phyloP scores from a whole-genome alignment of 495 filamentous ascomycete species.

The Poronia punctata region DNA sequence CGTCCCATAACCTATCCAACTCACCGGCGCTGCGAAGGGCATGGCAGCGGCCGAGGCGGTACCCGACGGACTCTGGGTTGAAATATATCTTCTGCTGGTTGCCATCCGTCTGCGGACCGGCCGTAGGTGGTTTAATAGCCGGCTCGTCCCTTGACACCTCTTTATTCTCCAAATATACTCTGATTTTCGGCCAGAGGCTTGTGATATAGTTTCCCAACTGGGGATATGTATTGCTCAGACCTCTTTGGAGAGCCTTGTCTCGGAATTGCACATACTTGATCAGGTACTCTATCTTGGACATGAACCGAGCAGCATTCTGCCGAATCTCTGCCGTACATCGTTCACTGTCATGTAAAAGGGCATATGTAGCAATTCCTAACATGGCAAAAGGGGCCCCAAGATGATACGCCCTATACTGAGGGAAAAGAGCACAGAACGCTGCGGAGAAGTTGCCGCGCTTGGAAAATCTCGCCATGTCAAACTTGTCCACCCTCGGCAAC shows the following conservation, averaged over 20 bases:
- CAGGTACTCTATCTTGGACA: slow-evolving; percentile 16
- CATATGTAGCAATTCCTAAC: slow-evolving; percentile 36
- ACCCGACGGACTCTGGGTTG: background rate
- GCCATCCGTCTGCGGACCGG: slow-evolving; percentile 1
- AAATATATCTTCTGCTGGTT: slow-evolving; percentile 7
- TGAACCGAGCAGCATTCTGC: slow-evolving; percentile 16
- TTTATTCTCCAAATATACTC: slow-evolving; percentile 4
- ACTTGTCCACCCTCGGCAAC: slow-evolving; percentile 16
- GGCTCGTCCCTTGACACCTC: slow-evolving; percentile 5
- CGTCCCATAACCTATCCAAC: slow-evolving; percentile 23
- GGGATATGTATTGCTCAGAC: slow-evolving; percentile 10
- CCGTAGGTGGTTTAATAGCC: slow-evolving; percentile 9
- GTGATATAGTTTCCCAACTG: slow-evolving; percentile 13
- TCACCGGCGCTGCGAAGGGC: slow-evolving; percentile 1
- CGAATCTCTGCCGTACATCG: slow-evolving; percentile 11
- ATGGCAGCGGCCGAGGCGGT: slow-evolving; percentile 4
- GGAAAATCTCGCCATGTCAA: slow-evolving; percentile 5
- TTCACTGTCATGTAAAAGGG: slow-evolving; percentile 29
- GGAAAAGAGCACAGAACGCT: slow-evolving; percentile 28
- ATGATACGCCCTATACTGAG: slow-evolving; percentile 15
- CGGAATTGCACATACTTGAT: slow-evolving; percentile 12
- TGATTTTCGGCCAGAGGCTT: slow-evolving; percentile 17
- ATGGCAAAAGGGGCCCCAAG: slow-evolving; percentile 21
- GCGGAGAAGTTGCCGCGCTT: slow-evolving; percentile 11
- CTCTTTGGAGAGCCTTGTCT: slow-evolving; percentile 3